Percentiles rank a stretch among this genome's conserved stretches.
Conservation (phyloP, 257 asterid species). For the Forsythia suspensa region DNA sequence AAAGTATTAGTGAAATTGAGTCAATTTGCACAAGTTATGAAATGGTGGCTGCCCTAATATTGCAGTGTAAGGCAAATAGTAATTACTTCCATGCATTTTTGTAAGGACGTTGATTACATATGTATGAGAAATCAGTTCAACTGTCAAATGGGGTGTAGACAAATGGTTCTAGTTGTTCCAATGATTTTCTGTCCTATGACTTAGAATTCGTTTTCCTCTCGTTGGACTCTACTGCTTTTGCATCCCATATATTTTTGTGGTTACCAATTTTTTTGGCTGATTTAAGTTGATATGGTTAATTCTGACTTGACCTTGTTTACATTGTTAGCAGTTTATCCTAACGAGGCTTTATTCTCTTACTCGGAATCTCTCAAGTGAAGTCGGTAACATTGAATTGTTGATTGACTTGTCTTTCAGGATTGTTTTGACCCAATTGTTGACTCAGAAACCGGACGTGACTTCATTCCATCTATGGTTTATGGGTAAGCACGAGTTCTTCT, state of each 20-base stretch:
- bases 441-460: constrained; percentile 93
- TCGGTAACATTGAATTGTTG: constrained; percentile 17
- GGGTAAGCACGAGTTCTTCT: constrained; percentile 57
- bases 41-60: background rate
- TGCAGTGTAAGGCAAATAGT: background rate
- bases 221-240: background rate
- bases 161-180: constrained; percentile 5
- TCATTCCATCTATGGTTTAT: constrained; percentile 94
- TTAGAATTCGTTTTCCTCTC: background rate
- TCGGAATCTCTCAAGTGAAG: background rate
- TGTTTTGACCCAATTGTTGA: constrained; percentile 93
- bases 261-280: background rate
- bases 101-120: constrained; percentile 9
- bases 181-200: background rate
- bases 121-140: background rate
- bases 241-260: background rate
- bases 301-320: constrained; percentile 1
- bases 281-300: background rate
- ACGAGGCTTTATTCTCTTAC: background rate
- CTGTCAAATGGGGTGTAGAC: background rate
- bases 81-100: background rate
- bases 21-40: background rate
- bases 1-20: background rate
- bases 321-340: background rate
- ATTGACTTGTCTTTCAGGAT: constrained; percentile 60